These are phyloP conservation scores for Neopestalotiopsis sp. DNA, from an alignment of 2,329 filamentous ascomycete species.

Conservation along the genomic window DNA sequence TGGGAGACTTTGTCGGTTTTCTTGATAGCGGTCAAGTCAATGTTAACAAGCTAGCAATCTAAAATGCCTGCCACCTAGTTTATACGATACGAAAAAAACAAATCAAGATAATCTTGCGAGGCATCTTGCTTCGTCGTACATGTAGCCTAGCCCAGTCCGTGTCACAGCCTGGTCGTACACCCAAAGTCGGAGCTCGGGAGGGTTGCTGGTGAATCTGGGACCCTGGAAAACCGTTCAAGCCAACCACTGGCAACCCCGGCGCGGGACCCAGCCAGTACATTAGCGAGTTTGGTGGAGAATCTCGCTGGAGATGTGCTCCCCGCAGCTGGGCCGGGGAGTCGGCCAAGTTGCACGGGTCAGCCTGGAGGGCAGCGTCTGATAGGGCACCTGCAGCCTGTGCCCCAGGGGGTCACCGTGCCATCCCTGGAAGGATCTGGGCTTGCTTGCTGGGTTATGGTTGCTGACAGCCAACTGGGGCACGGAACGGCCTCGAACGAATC, in stretches of 20 bases:
- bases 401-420: not conserved
- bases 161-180: not conserved
- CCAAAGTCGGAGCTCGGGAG: not conserved
- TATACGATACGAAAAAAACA: too few relatives aligned
- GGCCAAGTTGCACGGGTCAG: not conserved
- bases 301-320: not conserved
- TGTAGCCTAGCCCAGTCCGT: not conserved
- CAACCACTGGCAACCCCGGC: not conserved
- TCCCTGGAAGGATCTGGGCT: not conserved
- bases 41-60: too few relatives aligned
- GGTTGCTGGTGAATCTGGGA: not conserved
- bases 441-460: conserved; percentile 7
- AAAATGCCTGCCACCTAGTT: too few relatives aligned
- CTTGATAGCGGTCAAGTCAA: too few relatives aligned
- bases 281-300: not conserved
- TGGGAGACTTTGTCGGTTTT: too few relatives aligned
- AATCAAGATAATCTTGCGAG: not conserved
- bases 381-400: not conserved
- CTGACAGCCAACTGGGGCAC: not conserved
- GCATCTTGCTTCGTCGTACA: not conserved
- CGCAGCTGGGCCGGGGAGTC: not conserved
- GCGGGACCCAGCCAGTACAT: not conserved
- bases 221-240: not conserved
- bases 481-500: conserved; percentile 3
- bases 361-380: conserved; percentile 1